These are phyloP conservation scores for Croton setiger DNA, from an alignment of 441 rosid genomes.

Conservation along the genomic window DNA sequence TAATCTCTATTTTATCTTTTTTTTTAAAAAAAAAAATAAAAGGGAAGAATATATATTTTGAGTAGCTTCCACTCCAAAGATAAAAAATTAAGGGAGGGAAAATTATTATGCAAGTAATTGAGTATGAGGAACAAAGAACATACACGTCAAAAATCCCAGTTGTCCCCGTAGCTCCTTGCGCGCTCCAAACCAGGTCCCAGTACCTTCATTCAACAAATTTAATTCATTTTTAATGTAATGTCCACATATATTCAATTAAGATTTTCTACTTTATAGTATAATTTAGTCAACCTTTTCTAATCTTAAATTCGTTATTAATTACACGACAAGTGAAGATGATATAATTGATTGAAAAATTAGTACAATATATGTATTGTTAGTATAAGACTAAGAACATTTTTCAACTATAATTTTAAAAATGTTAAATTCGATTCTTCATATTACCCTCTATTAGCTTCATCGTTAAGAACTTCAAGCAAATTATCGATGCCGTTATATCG, in stretches of 20 bases:
- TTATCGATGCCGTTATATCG: conserved; percentile 46
- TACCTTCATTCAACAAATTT: conserved; percentile 38
- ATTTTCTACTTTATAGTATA: background rate
- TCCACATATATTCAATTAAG: background rate
- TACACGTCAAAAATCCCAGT: conserved; percentile 48
- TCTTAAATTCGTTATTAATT: background rate
- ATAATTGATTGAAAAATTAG: too few relatives aligned
- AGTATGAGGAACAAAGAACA: conserved; percentile 20
- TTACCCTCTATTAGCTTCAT: conserved; percentile 42
- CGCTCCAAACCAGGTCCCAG: conserved; percentile 88
- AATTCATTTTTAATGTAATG: background rate
- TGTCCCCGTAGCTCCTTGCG: conserved; percentile 48
- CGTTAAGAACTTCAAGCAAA: conserved; percentile 37
- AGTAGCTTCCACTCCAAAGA: background rate
- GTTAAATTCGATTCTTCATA: too few relatives aligned
- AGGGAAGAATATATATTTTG: background rate
- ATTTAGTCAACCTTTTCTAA: background rate
- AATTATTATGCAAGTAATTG: background rate
- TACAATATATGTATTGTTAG: too few relatives aligned
- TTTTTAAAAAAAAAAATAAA: background rate
- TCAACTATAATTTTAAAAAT: too few relatives aligned
- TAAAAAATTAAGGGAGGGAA: background rate
- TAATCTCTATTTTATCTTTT: too few relatives aligned
- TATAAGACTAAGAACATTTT: too few relatives aligned
- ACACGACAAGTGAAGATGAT: too few relatives aligned